Percentiles rank a stretch among this genome's conserved stretches.
These are phyloP conservation scores for Boletus sp. DNA, from an alignment of 1,284 basidiomycete species.

Conservation along the genomic window DNA sequence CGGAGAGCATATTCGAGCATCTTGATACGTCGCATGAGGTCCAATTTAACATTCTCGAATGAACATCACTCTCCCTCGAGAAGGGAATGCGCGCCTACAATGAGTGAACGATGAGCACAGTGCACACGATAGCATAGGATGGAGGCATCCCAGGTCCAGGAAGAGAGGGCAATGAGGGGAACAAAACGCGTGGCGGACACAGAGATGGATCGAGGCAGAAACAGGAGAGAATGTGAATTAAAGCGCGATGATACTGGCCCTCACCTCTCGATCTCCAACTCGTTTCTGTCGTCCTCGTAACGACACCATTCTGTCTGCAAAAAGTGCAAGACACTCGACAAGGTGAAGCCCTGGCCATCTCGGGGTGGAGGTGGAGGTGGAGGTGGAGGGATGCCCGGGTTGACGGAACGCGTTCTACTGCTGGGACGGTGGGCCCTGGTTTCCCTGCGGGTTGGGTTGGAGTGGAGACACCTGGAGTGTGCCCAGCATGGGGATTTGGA, in stretches of 20 bases:
- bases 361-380: slow-evolving; percentile 48
- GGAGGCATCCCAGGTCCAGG: neutral
- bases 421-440: slow-evolving; percentile 35
- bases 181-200: neutral
- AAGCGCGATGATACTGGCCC: slow-evolving; percentile 60
- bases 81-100: slow-evolving; percentile 87
- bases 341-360: slow-evolving; percentile 85
- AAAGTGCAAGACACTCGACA: slow-evolving; percentile 95
- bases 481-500: slow-evolving; percentile 68
- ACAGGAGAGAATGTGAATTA: slow-evolving; percentile 3
- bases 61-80: slow-evolving; percentile 95
- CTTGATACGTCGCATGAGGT: slow-evolving; percentile 94
- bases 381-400: slow-evolving; percentile 62
- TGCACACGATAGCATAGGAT: slow-evolving; percentile 2
- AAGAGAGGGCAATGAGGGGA: too few relatives aligned
- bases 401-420: slow-evolving; percentile 54
- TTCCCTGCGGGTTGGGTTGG: slow-evolving; percentile 42
- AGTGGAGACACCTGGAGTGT: slow-evolving; percentile 59
- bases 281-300: slow-evolving; percentile 96
- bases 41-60: slow-evolving; percentile 96
- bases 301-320: slow-evolving; percentile 97
- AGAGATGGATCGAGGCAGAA: neutral
- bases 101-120: slow-evolving; percentile 22
- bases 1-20: slow-evolving; percentile 97
- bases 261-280: slow-evolving; percentile 99